Conservation (phyloP, 345 rosid species). For the Populus pruinosa region DNA sequence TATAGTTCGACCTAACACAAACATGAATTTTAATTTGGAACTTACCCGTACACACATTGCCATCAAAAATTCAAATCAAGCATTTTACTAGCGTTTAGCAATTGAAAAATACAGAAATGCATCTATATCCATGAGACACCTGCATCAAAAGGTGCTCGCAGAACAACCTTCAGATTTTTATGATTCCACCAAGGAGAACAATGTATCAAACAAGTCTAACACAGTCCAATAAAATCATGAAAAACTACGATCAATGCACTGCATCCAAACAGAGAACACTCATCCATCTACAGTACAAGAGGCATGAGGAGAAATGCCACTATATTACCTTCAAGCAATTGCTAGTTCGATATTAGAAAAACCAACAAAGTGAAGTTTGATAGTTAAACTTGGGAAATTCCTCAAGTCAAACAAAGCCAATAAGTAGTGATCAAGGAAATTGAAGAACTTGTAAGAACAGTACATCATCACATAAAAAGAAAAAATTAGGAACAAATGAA, state of each 20-base stretch:
- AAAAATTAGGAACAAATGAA: too few species aligned
- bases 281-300: conserved; percentile 62
- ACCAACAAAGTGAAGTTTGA: conserved; percentile 1
- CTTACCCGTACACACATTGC: not conserved
- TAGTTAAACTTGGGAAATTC: not conserved
- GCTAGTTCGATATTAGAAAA: not conserved
- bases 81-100: not conserved
- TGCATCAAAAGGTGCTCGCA: conserved; percentile 9
- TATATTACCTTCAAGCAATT: not conserved
- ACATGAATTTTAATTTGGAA: not conserved
- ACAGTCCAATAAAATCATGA: conserved; percentile 3
- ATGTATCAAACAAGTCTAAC: not conserved
- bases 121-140: conserved; percentile 11
- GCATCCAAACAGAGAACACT: conserved; percentile 33
- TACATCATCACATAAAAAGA: not conserved
- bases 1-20: not conserved
- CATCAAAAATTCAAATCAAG: not conserved
- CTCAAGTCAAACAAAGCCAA: conserved; percentile 7
- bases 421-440: not conserved
- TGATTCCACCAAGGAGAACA: conserved; percentile 10
- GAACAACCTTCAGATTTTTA: not conserved
- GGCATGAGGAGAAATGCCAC: conserved; percentile 15
- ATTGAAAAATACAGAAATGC: not conserved
- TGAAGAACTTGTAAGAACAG: not conserved
- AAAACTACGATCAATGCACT: conserved; percentile 16